These are phyloP conservation scores for Bryoglossum gracile DNA, from an alignment of 495 filamentous ascomycete genomes.

Conservation along the genomic window DNA sequence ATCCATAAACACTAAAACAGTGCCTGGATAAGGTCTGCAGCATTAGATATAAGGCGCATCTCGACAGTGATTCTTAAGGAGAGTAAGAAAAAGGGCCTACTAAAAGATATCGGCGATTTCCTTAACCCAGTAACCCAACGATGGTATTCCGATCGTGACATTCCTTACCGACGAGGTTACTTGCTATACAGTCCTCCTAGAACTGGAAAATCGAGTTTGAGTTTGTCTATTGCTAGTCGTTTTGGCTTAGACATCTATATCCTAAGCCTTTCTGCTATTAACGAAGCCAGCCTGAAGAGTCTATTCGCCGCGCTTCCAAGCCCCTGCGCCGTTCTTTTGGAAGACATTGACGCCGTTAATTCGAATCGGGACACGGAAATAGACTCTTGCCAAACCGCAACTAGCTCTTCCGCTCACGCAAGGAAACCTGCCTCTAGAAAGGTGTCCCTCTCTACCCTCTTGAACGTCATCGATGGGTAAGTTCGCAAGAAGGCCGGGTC, in stretches of 20 bases:
- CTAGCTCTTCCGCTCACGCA: slow-evolving; percentile 15
- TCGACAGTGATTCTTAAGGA: slow-evolving; percentile 10
- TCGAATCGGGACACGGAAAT: slow-evolving; percentile 16
- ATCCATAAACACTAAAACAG: slow-evolving; percentile 1
- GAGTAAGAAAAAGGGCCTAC: slow-evolving; percentile 5
- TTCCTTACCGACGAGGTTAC: slow-evolving; percentile 51
- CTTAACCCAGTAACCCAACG: slow-evolving; percentile 1
- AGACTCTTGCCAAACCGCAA: too few relatives aligned
- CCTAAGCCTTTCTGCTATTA: slow-evolving; percentile 46
- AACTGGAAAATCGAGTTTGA: slow-evolving; percentile 1
- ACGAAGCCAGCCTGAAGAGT: slow-evolving; percentile 42
- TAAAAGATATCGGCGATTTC: slow-evolving; percentile 7
- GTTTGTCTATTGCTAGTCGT: not conserved
- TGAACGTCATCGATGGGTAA: slow-evolving; percentile 72
- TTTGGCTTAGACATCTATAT: slow-evolving; percentile 50
- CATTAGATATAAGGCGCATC: slow-evolving; percentile 5
- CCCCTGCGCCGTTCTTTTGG: slow-evolving; percentile 57
- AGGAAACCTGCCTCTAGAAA: slow-evolving; percentile 25
- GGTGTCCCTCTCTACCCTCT: slow-evolving; percentile 60
- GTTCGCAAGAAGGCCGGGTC: slow-evolving; percentile 64
- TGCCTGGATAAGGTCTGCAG: slow-evolving; percentile 1
- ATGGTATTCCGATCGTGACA: slow-evolving; percentile 10
- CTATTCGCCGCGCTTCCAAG: slow-evolving; percentile 46
- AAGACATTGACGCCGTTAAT: slow-evolving; percentile 56
- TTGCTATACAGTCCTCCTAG: slow-evolving; percentile 8